Evolutionary conservation across 2,329 filamentous ascomycete species (phyloP), one percentile per base, ranked within the genome.

Genomic region (Fusarium compactum): DNA sequence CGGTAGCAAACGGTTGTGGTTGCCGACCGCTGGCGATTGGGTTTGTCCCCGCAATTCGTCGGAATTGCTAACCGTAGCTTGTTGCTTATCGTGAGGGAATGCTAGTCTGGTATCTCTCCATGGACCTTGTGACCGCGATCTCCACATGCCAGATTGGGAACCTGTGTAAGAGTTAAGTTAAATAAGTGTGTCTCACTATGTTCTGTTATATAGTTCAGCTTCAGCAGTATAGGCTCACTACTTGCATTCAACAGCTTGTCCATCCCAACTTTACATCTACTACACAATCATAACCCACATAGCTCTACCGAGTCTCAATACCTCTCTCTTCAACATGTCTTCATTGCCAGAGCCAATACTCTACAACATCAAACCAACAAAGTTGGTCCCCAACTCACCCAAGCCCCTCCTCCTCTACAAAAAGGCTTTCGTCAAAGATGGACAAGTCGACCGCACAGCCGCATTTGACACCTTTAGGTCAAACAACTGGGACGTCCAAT

Each of bases 391-490:
- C 0, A 65, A 65, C 20, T 65, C 62, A 10, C 62, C 52, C 10
- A 65, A 65, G 5, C 62, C 62, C 16, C 30, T 65, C 1, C 60
- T 65, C 2, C 52, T 59, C 11, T 65, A 65, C 27, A 65, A 65
- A 7, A 51, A 59, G 0, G 61, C 52, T 2, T 65, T 65, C 9
- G 18, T 65, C 11, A 44, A 45, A 15, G 45, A 51, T 6, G 52
- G 61, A 4, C 40, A 65, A 32, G 62, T 65, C 2, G 62, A 65
- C 14, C 30, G 62, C 3, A 65, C 62, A 10, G 47, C 29, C 6
- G 62, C 22, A 1, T 65, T 51, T 22, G 62, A 65, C 29, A 59
- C 62, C 1, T 65, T 65, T 15, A 32, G 29, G 2, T 11, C n/a
- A 4, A 65, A 65, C 10, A 22, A 45, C 1, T 65, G 62, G 62